These are phyloP conservation scores for Tylopilus rubrobrunneus DNA, from an alignment of 768 basidiomycete genomes.

Conservation along the genomic window DNA sequence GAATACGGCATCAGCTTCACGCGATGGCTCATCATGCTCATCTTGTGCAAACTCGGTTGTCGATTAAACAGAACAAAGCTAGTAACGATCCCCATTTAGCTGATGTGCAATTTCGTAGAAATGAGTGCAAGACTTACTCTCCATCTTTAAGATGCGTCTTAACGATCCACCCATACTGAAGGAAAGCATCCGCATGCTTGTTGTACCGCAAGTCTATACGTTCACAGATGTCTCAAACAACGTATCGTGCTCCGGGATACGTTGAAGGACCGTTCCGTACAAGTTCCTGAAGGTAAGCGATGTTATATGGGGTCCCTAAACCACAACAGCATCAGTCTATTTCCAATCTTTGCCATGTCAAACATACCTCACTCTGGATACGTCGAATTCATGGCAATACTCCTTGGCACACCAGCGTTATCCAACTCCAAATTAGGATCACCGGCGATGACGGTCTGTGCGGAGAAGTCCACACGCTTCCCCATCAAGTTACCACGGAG, in stretches of 20 bases:
- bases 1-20: slow-evolving; percentile 98
- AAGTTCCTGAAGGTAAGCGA: slow-evolving; percentile 87
- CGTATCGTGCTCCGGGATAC: slow-evolving; percentile 96
- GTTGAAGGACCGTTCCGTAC: slow-evolving; percentile 92
- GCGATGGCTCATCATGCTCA: slow-evolving; percentile 99
- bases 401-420: slow-evolving; percentile 92
- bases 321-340: slow-evolving; percentile 12
- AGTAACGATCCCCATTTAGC: neutral
- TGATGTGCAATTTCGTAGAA: neutral
- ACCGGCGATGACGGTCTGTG: slow-evolving; percentile 97
- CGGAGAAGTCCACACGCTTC: slow-evolving; percentile 98
- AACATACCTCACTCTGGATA: slow-evolving; percentile 89
- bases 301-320: slow-evolving; percentile 95
- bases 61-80: slow-evolving; percentile 78
- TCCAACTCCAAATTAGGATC: slow-evolving; percentile 96
- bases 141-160: slow-evolving; percentile 97
- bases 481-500: slow-evolving; percentile 98
- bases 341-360: neutral
- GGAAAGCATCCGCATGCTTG: slow-evolving; percentile 89
- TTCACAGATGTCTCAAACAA: slow-evolving; percentile 95
- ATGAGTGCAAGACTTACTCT: slow-evolving; percentile 8
- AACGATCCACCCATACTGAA: slow-evolving; percentile 98
- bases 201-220: slow-evolving; percentile 95
- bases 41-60: slow-evolving; percentile 98
- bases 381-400: slow-evolving; percentile 96